Evolutionary conservation across 2,329 filamentous ascomycete genomes (phyloP).

Genomic region (Macroventuria anomochaeta): DNA sequence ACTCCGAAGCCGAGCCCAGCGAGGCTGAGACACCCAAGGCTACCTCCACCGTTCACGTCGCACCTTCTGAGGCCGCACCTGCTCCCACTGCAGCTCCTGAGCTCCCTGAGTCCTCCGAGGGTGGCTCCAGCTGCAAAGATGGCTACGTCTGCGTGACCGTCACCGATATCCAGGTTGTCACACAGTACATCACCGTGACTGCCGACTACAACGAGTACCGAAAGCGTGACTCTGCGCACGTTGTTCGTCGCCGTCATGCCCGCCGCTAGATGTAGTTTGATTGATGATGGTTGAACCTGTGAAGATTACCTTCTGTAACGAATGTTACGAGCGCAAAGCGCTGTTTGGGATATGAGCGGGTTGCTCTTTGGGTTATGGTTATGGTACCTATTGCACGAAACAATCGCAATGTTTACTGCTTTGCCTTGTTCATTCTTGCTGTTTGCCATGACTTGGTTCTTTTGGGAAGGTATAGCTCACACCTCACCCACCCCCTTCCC

Average conservation of each 20-base stretch:
- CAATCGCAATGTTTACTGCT: constrained; percentile 8
- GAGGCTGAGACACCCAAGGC: constrained; percentile 4
- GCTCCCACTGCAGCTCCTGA: constrained; percentile 25
- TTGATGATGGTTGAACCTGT: neutral
- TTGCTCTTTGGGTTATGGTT: constrained; percentile 5
- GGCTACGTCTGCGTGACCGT: constrained; percentile 36
- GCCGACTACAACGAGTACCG: constrained; percentile 22
- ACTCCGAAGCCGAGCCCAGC: constrained; percentile 9
- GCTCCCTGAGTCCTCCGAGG: neutral
- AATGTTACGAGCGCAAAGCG: constrained; percentile 10
- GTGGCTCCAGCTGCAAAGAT: constrained; percentile 22
- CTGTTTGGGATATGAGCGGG: constrained; percentile 14
- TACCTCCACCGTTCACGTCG: constrained; percentile 22
- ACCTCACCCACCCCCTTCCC: constrained; percentile 11
- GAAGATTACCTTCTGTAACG: constrained; percentile 12
- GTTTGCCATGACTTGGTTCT: neutral
- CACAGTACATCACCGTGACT: constrained; percentile 38
- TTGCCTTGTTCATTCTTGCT: neutral
- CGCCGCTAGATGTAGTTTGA: constrained; percentile 2
- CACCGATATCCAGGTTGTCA: constrained; percentile 32
- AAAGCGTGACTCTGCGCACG: constrained; percentile 17
- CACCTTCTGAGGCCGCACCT: constrained; percentile 24
- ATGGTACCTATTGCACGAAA: constrained; percentile 10
- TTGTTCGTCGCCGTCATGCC: constrained; percentile 8
- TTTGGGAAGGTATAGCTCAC: neutral